Conservation (phyloP, 306 rosid species). For the Castanea crenata region DNA sequence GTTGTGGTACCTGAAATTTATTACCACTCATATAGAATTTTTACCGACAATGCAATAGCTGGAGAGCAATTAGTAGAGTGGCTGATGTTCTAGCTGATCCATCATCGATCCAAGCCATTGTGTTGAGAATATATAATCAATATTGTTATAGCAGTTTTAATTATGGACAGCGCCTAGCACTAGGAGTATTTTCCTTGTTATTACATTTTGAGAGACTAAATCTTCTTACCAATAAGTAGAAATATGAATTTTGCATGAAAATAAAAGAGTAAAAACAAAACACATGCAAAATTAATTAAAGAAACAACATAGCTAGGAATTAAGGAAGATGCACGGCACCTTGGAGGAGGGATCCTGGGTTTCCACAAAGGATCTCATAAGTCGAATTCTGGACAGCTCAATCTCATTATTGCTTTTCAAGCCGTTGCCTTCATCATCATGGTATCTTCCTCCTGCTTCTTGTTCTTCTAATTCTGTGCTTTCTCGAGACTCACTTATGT, state of each 20-base stretch:
- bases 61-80: too few relatives aligned
- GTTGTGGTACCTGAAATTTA: too few relatives aligned
- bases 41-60: too few relatives aligned
- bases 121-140: too few relatives aligned
- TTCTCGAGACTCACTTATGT: neutral
- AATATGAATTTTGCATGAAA: neutral
- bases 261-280: neutral
- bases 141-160: neutral
- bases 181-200: neutral
- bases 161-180: too few relatives aligned
- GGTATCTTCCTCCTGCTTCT: neutral
- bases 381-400: conserved; percentile 7
- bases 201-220: neutral
- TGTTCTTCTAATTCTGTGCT: neutral
- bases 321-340: neutral
- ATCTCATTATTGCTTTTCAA: neutral
- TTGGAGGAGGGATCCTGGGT: conserved; percentile 28
- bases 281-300: neutral
- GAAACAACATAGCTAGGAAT: neutral
- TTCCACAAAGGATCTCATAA: conserved; percentile 25
- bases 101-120: too few relatives aligned
- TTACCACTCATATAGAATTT: too few relatives aligned
- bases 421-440: neutral
- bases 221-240: neutral
- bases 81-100: too few relatives aligned